phyloP scores from a whole-genome alignment of 441 rosid species.

The Rhodomyrtus psidioides region DNA sequence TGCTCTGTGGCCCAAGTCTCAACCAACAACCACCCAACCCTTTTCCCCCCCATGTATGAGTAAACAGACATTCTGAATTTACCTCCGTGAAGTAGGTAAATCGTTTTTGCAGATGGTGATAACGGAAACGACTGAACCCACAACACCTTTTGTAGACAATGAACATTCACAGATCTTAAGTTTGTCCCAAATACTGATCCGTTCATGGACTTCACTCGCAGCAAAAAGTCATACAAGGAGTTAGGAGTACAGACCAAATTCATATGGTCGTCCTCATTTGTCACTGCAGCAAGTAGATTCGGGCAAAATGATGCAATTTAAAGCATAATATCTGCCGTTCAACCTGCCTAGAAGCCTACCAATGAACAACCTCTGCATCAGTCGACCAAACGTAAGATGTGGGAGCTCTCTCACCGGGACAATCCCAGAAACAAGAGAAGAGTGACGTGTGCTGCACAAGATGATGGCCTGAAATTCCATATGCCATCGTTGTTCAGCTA shows the following conservation, averaged over 20 bases:
- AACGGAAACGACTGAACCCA: not conserved
- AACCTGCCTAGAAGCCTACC: not conserved
- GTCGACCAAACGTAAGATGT: not conserved
- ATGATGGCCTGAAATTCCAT: not conserved
- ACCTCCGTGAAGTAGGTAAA: not conserved
- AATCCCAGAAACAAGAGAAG: not conserved
- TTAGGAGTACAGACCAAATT: not conserved
- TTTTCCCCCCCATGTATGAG: not conserved
- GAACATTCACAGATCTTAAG: not conserved
- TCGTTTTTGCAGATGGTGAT: not conserved
- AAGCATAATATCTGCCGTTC: not conserved
- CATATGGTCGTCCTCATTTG: not conserved
- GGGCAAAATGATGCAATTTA: not conserved
- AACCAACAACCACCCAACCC: not conserved
- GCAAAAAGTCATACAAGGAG: not conserved
- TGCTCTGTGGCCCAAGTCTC: not conserved
- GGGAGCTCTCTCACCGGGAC: not conserved
- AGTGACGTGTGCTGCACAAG: not conserved
- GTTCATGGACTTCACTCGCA: not conserved
- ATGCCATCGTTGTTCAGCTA: not conserved
- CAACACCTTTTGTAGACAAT: not conserved
- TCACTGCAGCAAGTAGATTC: not conserved
- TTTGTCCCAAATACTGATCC: not conserved
- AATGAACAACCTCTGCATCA: not conserved
- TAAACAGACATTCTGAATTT: not conserved